phyloP scores from a whole-genome alignment of 495 filamentous ascomycete species.

The Aspergillus hancockii region DNA sequence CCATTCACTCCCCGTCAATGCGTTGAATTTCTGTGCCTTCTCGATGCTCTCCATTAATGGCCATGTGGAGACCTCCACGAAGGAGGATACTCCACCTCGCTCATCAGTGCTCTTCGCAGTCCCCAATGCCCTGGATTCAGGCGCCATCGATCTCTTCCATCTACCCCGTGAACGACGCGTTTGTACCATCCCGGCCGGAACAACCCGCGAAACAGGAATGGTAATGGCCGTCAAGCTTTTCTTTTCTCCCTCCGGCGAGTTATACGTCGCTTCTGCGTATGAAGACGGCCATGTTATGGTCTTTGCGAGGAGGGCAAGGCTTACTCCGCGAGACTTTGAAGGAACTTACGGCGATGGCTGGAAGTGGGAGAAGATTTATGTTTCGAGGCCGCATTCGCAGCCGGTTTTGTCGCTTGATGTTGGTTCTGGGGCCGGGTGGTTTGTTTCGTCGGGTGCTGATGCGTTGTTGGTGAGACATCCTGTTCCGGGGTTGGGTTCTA shows the following conservation, averaged over 20 bases:
- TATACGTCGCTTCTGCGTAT: constrained; percentile 72
- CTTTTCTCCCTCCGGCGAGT: constrained; percentile 25
- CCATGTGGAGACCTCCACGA: background rate
- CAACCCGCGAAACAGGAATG: constrained; percentile 73
- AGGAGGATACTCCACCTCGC: background rate
- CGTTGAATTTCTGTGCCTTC: constrained; percentile 95
- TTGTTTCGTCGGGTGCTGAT: constrained; percentile 85
- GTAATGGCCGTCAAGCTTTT: constrained; percentile 80
- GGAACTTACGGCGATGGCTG: constrained; percentile 16
- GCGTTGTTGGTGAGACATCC: constrained; percentile 64
- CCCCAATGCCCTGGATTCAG: constrained; percentile 74
- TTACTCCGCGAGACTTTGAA: constrained; percentile 18
- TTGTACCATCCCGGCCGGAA: constrained; percentile 62
- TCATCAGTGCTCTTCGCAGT: constrained; percentile 65
- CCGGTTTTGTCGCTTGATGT: constrained; percentile 81
- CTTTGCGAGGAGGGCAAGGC: constrained; percentile 37
- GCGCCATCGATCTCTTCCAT: constrained; percentile 83
- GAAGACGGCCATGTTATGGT: constrained; percentile 79
- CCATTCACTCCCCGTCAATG: constrained; percentile 81
- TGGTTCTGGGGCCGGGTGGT: constrained; percentile 56
- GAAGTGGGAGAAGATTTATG: constrained; percentile 68
- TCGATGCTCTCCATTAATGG: constrained; percentile 46
- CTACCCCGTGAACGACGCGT: constrained; percentile 71
- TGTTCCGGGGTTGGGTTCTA: constrained; percentile 35
- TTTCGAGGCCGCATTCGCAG: constrained; percentile 69